Evolutionary conservation across 164 flowering plant species (phyloP).

Genomic region (Berberis vulgaris): DNA sequence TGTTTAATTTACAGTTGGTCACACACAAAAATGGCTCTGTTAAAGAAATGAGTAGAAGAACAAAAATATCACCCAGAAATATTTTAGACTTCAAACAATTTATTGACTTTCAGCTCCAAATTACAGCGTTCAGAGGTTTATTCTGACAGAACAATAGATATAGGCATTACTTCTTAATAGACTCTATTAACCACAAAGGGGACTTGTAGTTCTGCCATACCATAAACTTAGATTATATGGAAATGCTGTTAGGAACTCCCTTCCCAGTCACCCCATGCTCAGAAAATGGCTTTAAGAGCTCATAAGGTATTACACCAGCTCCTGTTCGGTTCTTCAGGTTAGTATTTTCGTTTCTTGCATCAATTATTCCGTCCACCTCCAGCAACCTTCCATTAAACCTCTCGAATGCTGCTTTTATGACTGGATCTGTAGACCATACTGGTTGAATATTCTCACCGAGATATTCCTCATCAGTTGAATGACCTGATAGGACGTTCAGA

Average conservation of each 20-base stretch:
- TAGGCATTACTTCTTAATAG: too few relatives aligned
- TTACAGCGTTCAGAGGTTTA: too few relatives aligned
- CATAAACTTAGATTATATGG: constrained; percentile 2
- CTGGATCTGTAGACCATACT: constrained; percentile 20
- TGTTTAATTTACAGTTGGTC: too few relatives aligned
- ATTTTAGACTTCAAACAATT: too few relatives aligned
- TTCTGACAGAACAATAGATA: too few relatives aligned
- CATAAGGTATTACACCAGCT: constrained; percentile 34
- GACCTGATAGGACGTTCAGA: constrained; percentile 26
- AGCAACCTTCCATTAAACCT: constrained; percentile 17
- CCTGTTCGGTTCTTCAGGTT: constrained; percentile 29
- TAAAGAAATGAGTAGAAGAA: too few relatives aligned
- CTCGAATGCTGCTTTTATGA: constrained; percentile 21
- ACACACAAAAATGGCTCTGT: too few relatives aligned
- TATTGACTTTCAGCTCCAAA: too few relatives aligned
- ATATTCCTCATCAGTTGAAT: constrained; percentile 39
- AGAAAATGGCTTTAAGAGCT: constrained; percentile 31
- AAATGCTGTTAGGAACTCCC: constrained; percentile 18
- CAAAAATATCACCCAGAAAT: too few relatives aligned
- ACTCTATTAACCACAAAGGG: too few relatives aligned
- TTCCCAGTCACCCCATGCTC: constrained; percentile 21
- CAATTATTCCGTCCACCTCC: constrained; percentile 31
- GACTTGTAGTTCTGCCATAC: too few relatives aligned
- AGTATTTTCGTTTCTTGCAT: constrained; percentile 22
- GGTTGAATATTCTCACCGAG: constrained; percentile 20